Evolutionary conservation across 192 early-diverging fungal genomes (phyloP).

Genomic region (Neocallimastix lanati): DNA sequence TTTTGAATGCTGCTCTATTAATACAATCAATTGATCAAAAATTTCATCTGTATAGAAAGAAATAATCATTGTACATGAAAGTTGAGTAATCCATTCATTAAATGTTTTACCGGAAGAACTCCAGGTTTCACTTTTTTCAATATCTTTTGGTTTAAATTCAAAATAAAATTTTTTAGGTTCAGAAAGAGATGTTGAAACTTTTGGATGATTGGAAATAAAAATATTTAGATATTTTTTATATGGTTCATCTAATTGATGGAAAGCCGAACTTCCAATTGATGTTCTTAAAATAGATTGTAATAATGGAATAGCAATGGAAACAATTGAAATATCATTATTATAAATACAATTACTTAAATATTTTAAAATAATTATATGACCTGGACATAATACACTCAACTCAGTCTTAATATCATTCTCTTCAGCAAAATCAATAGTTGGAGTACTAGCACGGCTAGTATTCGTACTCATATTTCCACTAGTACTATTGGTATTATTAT

Average conservation of each 20-base stretch:
- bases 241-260: neutral
- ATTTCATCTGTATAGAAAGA: neutral
- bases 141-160: neutral
- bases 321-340: neutral
- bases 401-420: too few relatives aligned
- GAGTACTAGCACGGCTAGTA: too few relatives aligned
- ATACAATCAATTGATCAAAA: neutral
- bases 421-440: too few relatives aligned
- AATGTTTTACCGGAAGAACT: neutral
- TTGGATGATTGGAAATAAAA: neutral
- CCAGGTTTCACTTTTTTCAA: neutral
- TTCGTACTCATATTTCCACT: too few relatives aligned
- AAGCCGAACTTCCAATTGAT: neutral
- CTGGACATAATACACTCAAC: neutral
- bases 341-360: neutral
- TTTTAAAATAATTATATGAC: neutral
- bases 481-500: too few relatives aligned
- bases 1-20: neutral
- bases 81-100: neutral
- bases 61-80: neutral
- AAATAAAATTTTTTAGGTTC: neutral
- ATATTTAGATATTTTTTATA: neutral
- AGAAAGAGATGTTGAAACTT: neutral
- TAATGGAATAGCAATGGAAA: neutral
- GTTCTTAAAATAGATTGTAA: neutral